Base-by-base conservation (phyloP, 352 stramenopile species). In the Pythium dissimile region DNA sequence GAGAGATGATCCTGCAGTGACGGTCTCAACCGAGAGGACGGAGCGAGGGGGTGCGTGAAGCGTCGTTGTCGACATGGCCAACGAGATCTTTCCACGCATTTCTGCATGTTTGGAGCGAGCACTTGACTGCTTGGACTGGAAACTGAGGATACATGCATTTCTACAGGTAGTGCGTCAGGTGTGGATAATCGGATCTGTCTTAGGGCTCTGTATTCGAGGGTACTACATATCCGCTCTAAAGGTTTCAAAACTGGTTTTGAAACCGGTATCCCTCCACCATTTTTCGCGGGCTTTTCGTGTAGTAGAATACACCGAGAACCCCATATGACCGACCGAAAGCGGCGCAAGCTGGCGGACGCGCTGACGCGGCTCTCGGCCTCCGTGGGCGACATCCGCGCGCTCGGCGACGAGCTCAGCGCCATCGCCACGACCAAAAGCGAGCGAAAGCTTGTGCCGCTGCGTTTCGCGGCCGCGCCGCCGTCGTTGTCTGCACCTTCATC, bases 321-420 rank as follows among this genome's bases (percentile, higher is more conserved):
- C 39, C 5, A 46, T 13, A 62, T 62, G 54, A 56, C 54, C 13
- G 54, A 62, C n/a, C 26, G 54, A 3, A 62, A 62, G 46, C 54
- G 54, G 8, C 45, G 54, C n/a, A 55, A 56, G 37, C 8, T 43
- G 6, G 45, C 54, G 54, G 54, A 62, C 46, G 46, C 46, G 30
- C 35, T 55, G 45, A 42, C 32, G 34, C 54, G 54, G 27, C 46
- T 62, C 12, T 24, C 35, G 35, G 54, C 54, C 26, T 62, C 35
- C 9, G 54, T 56, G 20, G 46, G 41, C 12, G 54, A 62, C n/a
- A 55, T 62, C 34, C 54, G 54, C 35, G 21, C 35, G 23, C 35
- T 62, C 2, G 54, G 54, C 5, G 54, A 62, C 18, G 54, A 62
- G 45, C n/a, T 62, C 45, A 62, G 54, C 28, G 32, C 13, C 1